These are phyloP conservation scores for Cystofilobasidium ferigula DNA, from an alignment of 768 basidiomycete species.

Conservation along the genomic window DNA sequence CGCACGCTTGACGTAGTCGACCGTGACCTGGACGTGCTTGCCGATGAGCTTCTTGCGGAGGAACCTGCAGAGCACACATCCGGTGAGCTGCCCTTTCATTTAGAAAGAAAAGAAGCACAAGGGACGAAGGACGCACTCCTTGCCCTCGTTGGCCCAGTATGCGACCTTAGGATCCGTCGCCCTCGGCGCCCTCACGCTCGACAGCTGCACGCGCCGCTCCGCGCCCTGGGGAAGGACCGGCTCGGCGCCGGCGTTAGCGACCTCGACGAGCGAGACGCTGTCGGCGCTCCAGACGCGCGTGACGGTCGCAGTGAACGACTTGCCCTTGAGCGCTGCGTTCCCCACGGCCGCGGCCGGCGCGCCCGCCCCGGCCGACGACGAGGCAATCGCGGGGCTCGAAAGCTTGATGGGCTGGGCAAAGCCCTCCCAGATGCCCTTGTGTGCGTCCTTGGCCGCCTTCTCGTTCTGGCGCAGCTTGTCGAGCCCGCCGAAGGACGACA, in stretches of 20 bases:
- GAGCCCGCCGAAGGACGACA: slow-evolving; percentile 71
- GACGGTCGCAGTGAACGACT: slow-evolving; percentile 66
- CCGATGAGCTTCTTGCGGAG: slow-evolving; percentile 84
- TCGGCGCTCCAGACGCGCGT: slow-evolving; percentile 85
- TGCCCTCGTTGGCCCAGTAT: slow-evolving; percentile 79
- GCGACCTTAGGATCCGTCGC: slow-evolving; percentile 75
- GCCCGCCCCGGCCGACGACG: slow-evolving; percentile 43
- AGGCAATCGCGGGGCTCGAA: slow-evolving; percentile 21
- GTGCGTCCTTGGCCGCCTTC: slow-evolving; percentile 49
- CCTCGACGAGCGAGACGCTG: slow-evolving; percentile 69
- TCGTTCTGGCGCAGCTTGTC: slow-evolving; percentile 78
- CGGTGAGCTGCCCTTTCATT: background rate
- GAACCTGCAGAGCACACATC: slow-evolving; percentile 42
- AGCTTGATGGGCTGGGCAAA: slow-evolving; percentile 17
- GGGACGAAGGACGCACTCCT: slow-evolving; percentile 44
- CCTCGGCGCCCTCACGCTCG: slow-evolving; percentile 79
- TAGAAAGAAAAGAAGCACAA: background rate
- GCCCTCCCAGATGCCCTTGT: slow-evolving; percentile 38
- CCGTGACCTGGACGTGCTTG: slow-evolving; percentile 39
- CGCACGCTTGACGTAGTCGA: slow-evolving; percentile 66
- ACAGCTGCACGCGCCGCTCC: slow-evolving; percentile 78
- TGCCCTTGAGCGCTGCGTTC: slow-evolving; percentile 32
- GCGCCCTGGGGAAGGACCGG: background rate
- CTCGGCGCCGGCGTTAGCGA: slow-evolving; percentile 40
- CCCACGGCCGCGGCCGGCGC: slow-evolving; percentile 32